phyloP scores from a whole-genome alignment of 805 yeast genomes.

The Lipomyces starkeyi region DNA sequence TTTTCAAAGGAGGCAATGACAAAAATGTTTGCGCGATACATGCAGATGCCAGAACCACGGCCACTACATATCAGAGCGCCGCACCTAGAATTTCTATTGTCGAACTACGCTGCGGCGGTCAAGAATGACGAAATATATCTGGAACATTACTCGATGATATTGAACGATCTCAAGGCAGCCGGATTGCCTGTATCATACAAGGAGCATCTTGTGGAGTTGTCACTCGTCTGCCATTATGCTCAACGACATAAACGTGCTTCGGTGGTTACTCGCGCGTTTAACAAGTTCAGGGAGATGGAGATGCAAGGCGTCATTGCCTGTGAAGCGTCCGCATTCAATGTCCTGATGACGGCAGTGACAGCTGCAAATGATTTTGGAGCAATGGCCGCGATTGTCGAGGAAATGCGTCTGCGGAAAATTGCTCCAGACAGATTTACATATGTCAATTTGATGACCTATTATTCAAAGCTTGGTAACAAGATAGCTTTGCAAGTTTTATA shows the following conservation, averaged over 20 bases:
- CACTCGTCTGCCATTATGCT: constrained; percentile 22
- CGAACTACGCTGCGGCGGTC: constrained; percentile 6
- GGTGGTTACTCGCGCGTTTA: constrained; percentile 29
- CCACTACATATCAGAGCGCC: constrained; percentile 43
- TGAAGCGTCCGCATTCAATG: constrained; percentile 43
- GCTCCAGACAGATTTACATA: constrained; percentile 46
- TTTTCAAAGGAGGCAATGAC: constrained; percentile 11
- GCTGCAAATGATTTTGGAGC: constrained; percentile 28
- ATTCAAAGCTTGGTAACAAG: constrained; percentile 29
- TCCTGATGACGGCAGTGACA: constrained; percentile 43
- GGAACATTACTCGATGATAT: constrained; percentile 33
- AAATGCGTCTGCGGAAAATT: constrained; percentile 36
- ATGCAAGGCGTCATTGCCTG: constrained; percentile 23
- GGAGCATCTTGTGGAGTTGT: constrained; percentile 44
- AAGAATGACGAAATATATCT: constrained; percentile 19
- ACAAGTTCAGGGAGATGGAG: constrained; percentile 21
- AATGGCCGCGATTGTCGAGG: constrained; percentile 35
- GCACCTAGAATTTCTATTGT: constrained; percentile 47
- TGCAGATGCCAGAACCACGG: constrained; percentile 46
- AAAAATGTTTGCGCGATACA: constrained; percentile 38
- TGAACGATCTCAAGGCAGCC: constrained; percentile 41
- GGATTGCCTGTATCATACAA: constrained; percentile 44
- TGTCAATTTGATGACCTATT: constrained; percentile 29
- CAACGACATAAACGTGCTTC: constrained; percentile 18
- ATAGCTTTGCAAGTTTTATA: constrained; percentile 30